Conservation (phyloP, 2,329 filamentous ascomycete genomes). For the Pseudogymnoascus sp. region DNA sequence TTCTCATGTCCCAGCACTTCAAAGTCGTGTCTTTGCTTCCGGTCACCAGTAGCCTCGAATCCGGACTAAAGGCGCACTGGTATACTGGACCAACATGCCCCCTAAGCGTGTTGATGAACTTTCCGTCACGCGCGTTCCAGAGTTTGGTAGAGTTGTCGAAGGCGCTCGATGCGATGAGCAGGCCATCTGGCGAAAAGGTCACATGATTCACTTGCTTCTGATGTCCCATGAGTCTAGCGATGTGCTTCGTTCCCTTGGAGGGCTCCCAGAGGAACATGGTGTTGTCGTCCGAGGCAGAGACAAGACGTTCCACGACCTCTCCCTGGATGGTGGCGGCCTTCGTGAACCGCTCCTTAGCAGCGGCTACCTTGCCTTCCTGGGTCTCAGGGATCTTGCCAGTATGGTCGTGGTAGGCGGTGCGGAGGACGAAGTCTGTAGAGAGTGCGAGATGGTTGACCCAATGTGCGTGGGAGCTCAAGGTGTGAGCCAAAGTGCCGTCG, state of each 20-base stretch:
- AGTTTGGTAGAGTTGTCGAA: constrained; percentile 96
- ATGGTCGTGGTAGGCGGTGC: constrained; percentile 84
- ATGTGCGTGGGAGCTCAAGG: constrained; percentile 75
- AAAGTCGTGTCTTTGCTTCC: constrained; percentile 87
- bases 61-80: constrained; percentile 85
- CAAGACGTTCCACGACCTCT: constrained; percentile 72
- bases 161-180: constrained; percentile 75
- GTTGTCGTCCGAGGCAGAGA: constrained; percentile 90
- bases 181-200: constrained; percentile 84
- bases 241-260: constrained; percentile 66
- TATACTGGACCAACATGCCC: constrained; percentile 91
- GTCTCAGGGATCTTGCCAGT: constrained; percentile 60
- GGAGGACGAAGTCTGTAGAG: constrained; percentile 82
- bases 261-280: constrained; percentile 97
- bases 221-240: constrained; percentile 85
- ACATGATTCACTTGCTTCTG: constrained; percentile 97
- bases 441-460: constrained; percentile 94
- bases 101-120: constrained; percentile 79
- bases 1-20: constrained; percentile 89
- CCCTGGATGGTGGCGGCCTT: constrained; percentile 73
- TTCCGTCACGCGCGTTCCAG: constrained; percentile 70
- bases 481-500: constrained; percentile 73
- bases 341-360: constrained; percentile 76
- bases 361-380: constrained; percentile 62
- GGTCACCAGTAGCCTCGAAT: constrained; percentile 81